Percentiles rank a stretch among this genome's conserved stretches.
phyloP scores from a whole-genome alignment of 306 rosid genomes.

The Gastrolobium villosum region DNA sequence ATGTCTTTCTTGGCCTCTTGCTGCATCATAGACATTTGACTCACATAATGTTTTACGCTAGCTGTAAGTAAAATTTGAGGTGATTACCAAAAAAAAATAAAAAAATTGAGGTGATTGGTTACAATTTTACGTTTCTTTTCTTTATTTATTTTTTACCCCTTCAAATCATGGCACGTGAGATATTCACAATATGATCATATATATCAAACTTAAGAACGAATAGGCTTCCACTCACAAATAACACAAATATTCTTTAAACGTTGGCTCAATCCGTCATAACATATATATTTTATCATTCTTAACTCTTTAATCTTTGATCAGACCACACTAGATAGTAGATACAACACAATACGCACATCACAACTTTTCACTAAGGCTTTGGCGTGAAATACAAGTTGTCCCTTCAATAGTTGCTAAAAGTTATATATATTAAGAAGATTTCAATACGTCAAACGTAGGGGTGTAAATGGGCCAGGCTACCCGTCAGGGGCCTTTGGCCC shows the following conservation, averaged over 20 bases:
- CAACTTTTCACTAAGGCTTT: constrained; percentile 41
- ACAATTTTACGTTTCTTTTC: too few species aligned
- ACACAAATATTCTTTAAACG: background rate
- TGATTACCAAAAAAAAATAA: too few species aligned
- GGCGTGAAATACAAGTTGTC: constrained; percentile 18
- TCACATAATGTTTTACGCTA: too few species aligned
- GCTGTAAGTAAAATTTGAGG: too few species aligned
- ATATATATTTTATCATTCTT: constrained; percentile 12
- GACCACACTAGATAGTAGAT: background rate
- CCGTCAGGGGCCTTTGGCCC: too few species aligned
- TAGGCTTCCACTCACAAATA: background rate
- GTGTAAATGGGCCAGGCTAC: too few species aligned
- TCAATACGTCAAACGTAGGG: constrained; percentile 15
- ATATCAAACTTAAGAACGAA: background rate
- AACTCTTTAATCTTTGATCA: constrained; percentile 27
- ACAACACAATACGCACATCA: background rate
- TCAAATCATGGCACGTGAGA: too few species aligned
- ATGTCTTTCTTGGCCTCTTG: too few species aligned
- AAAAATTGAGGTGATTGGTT: too few species aligned
- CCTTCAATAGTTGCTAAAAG: constrained; percentile 31
- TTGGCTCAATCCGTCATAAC: background rate
- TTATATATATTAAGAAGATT: constrained; percentile 4
- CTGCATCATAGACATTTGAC: too few species aligned
- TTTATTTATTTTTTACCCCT: too few species aligned
- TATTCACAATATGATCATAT: background rate